Conservation (phyloP, 2,329 filamentous ascomycete species). For the Penicillium sp. region DNA sequence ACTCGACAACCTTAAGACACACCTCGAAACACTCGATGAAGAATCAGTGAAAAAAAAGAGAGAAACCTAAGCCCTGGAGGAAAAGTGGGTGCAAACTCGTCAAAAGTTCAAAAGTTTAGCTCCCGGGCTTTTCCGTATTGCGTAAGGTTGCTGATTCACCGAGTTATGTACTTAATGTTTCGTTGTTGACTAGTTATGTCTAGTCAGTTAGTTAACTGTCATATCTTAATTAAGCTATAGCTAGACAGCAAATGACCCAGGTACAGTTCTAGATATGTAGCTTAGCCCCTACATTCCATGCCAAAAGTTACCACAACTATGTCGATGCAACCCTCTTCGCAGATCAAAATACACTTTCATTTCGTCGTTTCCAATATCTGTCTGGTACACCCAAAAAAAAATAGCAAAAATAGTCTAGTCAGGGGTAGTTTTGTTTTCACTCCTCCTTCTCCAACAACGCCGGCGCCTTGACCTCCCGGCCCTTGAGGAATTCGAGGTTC, state of each 20-base stretch:
- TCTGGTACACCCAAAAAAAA: not conserved
- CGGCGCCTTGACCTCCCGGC: slow-evolving; percentile 57
- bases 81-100: slow-evolving; percentile 25
- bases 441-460: slow-evolving; percentile 61
- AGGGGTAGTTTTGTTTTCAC: slow-evolving; percentile 13
- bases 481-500: slow-evolving; percentile 58
- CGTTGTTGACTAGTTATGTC: not conserved
- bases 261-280: not conserved
- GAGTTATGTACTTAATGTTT: slow-evolving; percentile 3
- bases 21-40: slow-evolving; percentile 2
- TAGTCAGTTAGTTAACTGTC: not conserved
- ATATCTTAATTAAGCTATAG: not conserved
- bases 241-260: not conserved
- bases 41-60: slow-evolving; percentile 6
- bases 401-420: not conserved
- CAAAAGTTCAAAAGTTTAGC: slow-evolving; percentile 34
- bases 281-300: slow-evolving; percentile 16
- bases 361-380: slow-evolving; percentile 19
- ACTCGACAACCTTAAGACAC: not conserved
- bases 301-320: slow-evolving; percentile 1
- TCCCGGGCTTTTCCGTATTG: slow-evolving; percentile 40
- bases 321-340: slow-evolving; percentile 10
- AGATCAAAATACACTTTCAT: slow-evolving; percentile 15
- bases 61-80: slow-evolving; percentile 5
- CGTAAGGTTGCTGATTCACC: slow-evolving; percentile 30